Conservation (phyloP, 116 monocot species). For the Cymodocea nodosa region DNA sequence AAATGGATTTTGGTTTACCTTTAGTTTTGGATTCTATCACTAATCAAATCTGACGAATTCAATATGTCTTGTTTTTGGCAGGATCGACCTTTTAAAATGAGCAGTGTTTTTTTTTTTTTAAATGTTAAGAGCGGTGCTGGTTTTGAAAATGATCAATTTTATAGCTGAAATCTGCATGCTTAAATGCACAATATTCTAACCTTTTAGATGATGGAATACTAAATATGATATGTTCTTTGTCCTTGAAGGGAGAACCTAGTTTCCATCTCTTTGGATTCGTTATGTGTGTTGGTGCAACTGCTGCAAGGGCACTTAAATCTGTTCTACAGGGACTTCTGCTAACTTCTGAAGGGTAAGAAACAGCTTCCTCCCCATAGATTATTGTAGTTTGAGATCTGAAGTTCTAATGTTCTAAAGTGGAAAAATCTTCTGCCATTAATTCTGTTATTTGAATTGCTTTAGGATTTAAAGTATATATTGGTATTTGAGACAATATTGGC, state of each 20-base stretch:
- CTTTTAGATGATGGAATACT: background rate
- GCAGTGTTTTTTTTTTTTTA: no score
- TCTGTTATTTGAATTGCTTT: background rate
- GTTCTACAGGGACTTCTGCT: conserved; percentile 81
- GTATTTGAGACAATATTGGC: background rate
- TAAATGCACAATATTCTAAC: background rate
- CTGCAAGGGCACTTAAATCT: conserved; percentile 86
- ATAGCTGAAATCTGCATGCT: no score
- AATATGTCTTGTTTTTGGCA: no score
- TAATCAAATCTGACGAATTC: no score
- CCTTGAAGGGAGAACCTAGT: conserved; percentile 76
- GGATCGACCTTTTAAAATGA: no score
- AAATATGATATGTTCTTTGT: background rate
- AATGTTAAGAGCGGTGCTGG: no score
- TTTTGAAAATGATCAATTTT: no score
- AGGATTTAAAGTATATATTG: background rate
- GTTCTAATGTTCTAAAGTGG: background rate
- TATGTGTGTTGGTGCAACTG: conserved; percentile 87
- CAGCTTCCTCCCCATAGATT: background rate
- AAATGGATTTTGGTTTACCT: no score
- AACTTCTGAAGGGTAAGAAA: conserved; percentile 77
- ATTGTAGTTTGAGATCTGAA: background rate
- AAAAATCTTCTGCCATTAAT: background rate
- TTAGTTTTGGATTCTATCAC: no score
- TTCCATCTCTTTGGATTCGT: conserved; percentile 96